Conservation (phyloP, 1,284 basidiomycete genomes). For the Prillingera fragicola region DNA sequence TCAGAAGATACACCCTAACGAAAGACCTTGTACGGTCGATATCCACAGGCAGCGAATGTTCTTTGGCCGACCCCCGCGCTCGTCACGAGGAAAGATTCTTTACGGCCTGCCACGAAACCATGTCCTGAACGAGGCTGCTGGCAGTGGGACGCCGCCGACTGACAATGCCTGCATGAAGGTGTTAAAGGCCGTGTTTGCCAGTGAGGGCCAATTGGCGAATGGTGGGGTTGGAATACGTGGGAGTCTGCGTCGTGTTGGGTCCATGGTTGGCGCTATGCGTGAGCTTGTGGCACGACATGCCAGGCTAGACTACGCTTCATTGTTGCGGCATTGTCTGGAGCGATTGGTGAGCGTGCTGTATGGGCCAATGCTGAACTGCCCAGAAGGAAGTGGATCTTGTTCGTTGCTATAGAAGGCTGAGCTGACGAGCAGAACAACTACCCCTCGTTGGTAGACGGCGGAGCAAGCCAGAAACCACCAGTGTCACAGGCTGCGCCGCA, state of each 20-base stretch:
- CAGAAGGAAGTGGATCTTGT: conserved; percentile 15
- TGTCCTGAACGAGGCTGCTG: conserved; percentile 29
- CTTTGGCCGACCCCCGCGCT: conserved; percentile 35
- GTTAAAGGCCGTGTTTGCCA: conserved; percentile 8
- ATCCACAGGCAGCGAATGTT: conserved; percentile 29
- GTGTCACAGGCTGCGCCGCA: not conserved
- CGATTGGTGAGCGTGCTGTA: conserved; percentile 6
- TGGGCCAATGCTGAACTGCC: not conserved
- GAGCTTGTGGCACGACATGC: conserved; percentile 27
- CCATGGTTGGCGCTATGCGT: conserved; percentile 22
- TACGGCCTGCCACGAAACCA: conserved; percentile 40
- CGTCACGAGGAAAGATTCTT: conserved; percentile 10
- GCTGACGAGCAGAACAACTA: conserved; percentile 2
- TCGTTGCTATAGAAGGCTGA: not conserved
- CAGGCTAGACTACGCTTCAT: conserved; percentile 14
- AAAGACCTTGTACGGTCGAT: no score
- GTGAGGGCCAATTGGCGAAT: not conserved
- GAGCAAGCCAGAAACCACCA: not conserved
- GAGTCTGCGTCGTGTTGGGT: not conserved
- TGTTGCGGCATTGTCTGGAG: conserved; percentile 13
- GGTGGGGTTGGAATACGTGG: conserved; percentile 1
- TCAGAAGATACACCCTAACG: no score
- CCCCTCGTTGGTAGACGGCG: not conserved
- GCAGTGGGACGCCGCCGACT: not conserved
- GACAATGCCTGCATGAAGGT: conserved; percentile 6